Evolutionary conservation across 805 yeast genomes (phyloP).

Genomic region (Saccharomycopsis sp.): DNA sequence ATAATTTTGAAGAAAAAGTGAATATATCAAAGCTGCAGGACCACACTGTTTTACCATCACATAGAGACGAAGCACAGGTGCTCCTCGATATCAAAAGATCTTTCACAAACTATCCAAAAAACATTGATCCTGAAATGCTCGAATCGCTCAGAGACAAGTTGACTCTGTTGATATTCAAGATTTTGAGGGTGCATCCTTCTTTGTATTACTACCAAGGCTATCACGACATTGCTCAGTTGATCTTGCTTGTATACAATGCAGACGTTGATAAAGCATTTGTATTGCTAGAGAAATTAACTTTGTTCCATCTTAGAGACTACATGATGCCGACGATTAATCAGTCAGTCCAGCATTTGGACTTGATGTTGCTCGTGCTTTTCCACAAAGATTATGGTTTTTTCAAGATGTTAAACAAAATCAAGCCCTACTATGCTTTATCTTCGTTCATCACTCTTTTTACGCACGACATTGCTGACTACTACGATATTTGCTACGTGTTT

Average conservation of each 20-base stretch:
- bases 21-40: neutral
- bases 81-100: constrained; percentile 69
- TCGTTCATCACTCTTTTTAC: constrained; percentile 69
- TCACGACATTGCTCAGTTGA: constrained; percentile 74
- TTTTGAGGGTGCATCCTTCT: constrained; percentile 52
- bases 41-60: constrained; percentile 30
- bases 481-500: constrained; percentile 51
- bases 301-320: constrained; percentile 68
- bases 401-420: constrained; percentile 31
- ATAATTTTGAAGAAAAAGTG: neutral
- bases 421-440: constrained; percentile 65
- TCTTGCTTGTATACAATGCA: constrained; percentile 45
- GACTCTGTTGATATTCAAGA: constrained; percentile 13
- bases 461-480: constrained; percentile 51
- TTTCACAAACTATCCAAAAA: constrained; percentile 36
- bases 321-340: constrained; percentile 66
- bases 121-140: constrained; percentile 24
- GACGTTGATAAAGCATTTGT: constrained; percentile 42
- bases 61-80: constrained; percentile 73
- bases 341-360: constrained; percentile 52
- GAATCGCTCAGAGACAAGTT: constrained; percentile 34
- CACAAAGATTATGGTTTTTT: constrained; percentile 38
- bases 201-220: constrained; percentile 85
- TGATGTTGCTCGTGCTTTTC: constrained; percentile 56
- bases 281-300: constrained; percentile 47